A percentile compares a stretch with the other conserved stretches of the same genome.
Evolutionary conservation across 139 green algal genomes (phyloP).

Genomic region (Auxenochlorella pyrenoidosa): DNA sequence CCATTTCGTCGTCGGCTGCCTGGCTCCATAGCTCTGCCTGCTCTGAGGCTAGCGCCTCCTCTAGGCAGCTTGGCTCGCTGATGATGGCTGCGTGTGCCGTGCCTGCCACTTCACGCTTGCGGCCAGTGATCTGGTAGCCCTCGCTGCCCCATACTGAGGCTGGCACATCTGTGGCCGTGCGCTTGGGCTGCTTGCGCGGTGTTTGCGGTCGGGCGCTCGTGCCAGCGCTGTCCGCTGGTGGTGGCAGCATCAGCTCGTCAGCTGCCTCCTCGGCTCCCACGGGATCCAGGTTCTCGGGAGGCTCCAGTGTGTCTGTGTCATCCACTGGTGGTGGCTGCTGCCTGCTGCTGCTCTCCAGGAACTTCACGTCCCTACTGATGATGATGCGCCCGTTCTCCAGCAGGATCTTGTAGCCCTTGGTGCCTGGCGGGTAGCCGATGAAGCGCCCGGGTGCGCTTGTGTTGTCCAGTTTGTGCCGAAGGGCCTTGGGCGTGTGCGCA

Average conservation of each 20-base stretch:
- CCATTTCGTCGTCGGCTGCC: slow-evolving; percentile 8
- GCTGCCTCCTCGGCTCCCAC: neutral
- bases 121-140: neutral
- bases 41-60: slow-evolving; percentile 1
- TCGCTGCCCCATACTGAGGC: neutral
- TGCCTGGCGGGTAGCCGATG: slow-evolving; percentile 27
- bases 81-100: neutral
- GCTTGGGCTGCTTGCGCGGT: too few relatives aligned
- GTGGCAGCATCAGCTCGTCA: neutral
- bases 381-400: neutral
- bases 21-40: slow-evolving; percentile 13
- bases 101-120: neutral
- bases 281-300: neutral
- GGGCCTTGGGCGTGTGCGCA: too few relatives aligned
- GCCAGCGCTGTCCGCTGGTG: neutral
- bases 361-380: slow-evolving; percentile 37
- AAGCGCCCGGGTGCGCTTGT: too few relatives aligned
- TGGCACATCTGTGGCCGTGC: slow-evolving; percentile 18
- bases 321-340: too few relatives aligned
- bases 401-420: slow-evolving; percentile 36
- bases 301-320: neutral
- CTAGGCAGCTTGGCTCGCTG: neutral
- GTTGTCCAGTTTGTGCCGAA: too few relatives aligned
- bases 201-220: too few relatives aligned
- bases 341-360: slow-evolving; percentile 23